Conservation (phyloP, 1,139 yeast species). For the Sugiyamaella japonica region DNA sequence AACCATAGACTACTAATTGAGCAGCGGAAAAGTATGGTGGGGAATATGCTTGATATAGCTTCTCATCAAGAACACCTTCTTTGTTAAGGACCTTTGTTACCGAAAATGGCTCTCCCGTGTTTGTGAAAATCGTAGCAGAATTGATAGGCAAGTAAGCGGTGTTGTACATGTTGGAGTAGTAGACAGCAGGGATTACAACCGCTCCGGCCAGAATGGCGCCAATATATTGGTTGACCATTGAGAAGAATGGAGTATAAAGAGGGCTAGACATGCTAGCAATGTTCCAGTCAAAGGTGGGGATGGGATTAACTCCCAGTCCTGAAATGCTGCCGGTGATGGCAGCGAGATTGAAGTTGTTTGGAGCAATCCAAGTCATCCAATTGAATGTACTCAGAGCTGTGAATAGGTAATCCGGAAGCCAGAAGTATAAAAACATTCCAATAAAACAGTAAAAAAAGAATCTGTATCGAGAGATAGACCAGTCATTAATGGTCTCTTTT, state of each 20-base stretch:
- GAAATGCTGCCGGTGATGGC: slow-evolving; percentile 54
- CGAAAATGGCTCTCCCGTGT: slow-evolving; percentile 47
- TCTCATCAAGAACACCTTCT: slow-evolving; percentile 36
- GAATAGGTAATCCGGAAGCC: slow-evolving; percentile 56
- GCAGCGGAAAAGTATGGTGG: slow-evolving; percentile 48
- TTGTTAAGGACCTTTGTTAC: slow-evolving; percentile 46
- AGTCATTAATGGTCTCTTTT: slow-evolving; percentile 47
- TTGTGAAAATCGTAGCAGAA: slow-evolving; percentile 48
- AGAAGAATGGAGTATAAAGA: slow-evolving; percentile 47
- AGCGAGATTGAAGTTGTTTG: slow-evolving; percentile 54
- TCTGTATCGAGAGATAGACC: slow-evolving; percentile 44
- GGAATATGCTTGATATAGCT: slow-evolving; percentile 36
- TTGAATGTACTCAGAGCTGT: slow-evolving; percentile 52
- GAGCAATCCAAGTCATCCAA: slow-evolving; percentile 64
- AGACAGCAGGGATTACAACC: slow-evolving; percentile 38
- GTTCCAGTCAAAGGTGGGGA: slow-evolving; percentile 52
- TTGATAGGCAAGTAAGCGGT: slow-evolving; percentile 55
- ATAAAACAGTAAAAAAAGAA: slow-evolving; percentile 45
- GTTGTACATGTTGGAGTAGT: slow-evolving; percentile 54
- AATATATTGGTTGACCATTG: slow-evolving; percentile 42
- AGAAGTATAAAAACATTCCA: slow-evolving; percentile 49
- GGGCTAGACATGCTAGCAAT: slow-evolving; percentile 44
- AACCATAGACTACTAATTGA: slow-evolving; percentile 40
- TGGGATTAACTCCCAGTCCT: slow-evolving; percentile 52
- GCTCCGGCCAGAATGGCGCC: slow-evolving; percentile 44